A percentile compares a stretch with the other conserved stretches of the same genome.
These are phyloP conservation scores for Dendrostoma leiphaemia DNA, from an alignment of 2,329 filamentous ascomycete genomes.

Conservation along the genomic window DNA sequence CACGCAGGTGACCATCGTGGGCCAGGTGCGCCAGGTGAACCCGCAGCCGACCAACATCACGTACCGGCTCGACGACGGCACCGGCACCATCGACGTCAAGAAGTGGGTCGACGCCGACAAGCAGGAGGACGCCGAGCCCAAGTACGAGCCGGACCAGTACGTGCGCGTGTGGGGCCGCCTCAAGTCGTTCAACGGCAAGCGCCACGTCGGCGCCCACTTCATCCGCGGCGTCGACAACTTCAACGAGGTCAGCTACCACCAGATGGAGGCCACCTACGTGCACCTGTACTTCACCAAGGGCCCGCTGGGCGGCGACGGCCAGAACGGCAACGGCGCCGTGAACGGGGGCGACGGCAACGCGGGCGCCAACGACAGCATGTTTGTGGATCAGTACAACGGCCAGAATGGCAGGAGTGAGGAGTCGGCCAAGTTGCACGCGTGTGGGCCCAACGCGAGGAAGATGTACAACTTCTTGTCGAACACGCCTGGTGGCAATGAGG, in stretches of 20 bases:
- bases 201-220: conserved; percentile 75
- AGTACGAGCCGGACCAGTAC: conserved; percentile 71
- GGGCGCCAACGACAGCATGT: conserved; percentile 50
- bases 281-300: conserved; percentile 82
- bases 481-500: conserved; percentile 73
- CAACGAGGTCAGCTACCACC: conserved; percentile 91
- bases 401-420: conserved; percentile 37
- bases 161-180: conserved; percentile 84
- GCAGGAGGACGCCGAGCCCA: conserved; percentile 44
- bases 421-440: conserved; percentile 42
- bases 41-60: conserved; percentile 89
- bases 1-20: conserved; percentile 79
- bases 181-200: conserved; percentile 80
- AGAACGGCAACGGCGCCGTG: conserved; percentile 34
- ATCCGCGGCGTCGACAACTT: conserved; percentile 78
- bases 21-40: conserved; percentile 84
- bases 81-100: conserved; percentile 87
- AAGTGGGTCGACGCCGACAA: conserved; percentile 74
- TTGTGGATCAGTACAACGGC: conserved; percentile 48
- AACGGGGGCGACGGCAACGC: conserved; percentile 31
- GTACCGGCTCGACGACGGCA: conserved; percentile 93
- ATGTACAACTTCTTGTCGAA: conserved; percentile 70
- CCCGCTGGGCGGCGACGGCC: conserved; percentile 40
- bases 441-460: conserved; percentile 60
- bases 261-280: conserved; percentile 85